Conservation (phyloP, 768 basidiomycete species). For the Strobilomyces echinocephalus region DNA sequence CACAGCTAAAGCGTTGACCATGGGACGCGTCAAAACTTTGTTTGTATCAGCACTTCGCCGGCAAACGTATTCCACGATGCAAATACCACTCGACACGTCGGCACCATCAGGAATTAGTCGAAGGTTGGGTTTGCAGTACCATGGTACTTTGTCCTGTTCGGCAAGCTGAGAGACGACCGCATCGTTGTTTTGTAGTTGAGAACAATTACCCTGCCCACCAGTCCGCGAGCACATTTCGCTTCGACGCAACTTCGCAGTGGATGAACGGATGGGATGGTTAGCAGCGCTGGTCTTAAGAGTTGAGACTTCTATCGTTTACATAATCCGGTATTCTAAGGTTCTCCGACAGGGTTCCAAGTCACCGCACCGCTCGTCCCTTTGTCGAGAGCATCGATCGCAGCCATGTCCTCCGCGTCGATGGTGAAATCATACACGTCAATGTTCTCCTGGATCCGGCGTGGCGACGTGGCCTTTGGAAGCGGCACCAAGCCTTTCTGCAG, state of each 20-base stretch:
- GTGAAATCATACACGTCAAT: conserved; percentile 69
- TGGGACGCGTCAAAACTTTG: conserved; percentile 39
- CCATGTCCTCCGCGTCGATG: conserved; percentile 59
- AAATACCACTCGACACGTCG: conserved; percentile 24
- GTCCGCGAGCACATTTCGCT: conserved; percentile 7
- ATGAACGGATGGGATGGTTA: no score
- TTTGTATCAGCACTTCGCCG: background rate
- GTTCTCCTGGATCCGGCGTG: conserved; percentile 67
- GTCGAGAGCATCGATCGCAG: conserved; percentile 60
- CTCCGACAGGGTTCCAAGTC: conserved; percentile 78
- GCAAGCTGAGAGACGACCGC: conserved; percentile 17
- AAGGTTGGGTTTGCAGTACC: conserved; percentile 61
- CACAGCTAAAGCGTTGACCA: conserved; percentile 60
- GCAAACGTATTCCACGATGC: background rate
- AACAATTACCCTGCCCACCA: background rate
- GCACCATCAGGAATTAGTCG: conserved; percentile 54
- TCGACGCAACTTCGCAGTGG: no score
- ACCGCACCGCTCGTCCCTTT: conserved; percentile 63
- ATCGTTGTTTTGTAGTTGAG: conserved; percentile 2
- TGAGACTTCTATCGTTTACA: no score
- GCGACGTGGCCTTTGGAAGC: conserved; percentile 72
- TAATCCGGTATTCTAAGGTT: background rate
- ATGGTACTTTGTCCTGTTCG: conserved; percentile 48
- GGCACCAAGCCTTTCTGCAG: conserved; percentile 55
- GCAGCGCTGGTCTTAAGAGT: no score